Conservation (phyloP, 1,284 basidiomycete genomes). For the Laetiporus sulphureus region DNA sequence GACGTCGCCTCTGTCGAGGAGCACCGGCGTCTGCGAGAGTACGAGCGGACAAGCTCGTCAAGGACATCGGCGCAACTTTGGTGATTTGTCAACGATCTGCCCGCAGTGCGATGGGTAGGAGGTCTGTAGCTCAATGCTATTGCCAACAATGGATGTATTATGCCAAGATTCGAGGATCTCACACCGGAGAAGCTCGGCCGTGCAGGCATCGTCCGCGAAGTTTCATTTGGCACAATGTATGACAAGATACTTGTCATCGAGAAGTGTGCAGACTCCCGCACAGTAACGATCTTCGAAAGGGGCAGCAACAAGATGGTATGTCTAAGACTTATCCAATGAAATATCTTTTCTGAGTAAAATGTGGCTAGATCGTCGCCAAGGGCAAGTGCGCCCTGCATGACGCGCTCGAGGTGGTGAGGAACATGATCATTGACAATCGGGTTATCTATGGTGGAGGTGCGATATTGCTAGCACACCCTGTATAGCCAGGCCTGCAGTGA, state of each 20-base stretch:
- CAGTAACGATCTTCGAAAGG: slow-evolving; percentile 95
- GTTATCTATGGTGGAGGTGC: slow-evolving; percentile 98
- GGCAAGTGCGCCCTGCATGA: slow-evolving; percentile 97
- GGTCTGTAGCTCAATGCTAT: slow-evolving; percentile 98
- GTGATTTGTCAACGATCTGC: slow-evolving; percentile 98
- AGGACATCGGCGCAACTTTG: slow-evolving; percentile 96
- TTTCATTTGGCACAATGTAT: slow-evolving; percentile 94
- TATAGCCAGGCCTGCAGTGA: too few relatives aligned
- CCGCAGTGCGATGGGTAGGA: slow-evolving; percentile 98
- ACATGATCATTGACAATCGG: slow-evolving; percentile 91
- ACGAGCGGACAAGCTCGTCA: slow-evolving; percentile 94
- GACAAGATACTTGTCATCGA: slow-evolving; percentile 99
- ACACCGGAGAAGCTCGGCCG: slow-evolving; percentile 89
- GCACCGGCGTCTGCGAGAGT: slow-evolving; percentile 91
- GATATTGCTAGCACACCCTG: slow-evolving; percentile 95
- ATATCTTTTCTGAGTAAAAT: background rate
- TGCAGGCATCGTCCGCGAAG: slow-evolving; percentile 89
- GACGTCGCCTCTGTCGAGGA: slow-evolving; percentile 98
- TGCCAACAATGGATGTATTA: slow-evolving; percentile 96
- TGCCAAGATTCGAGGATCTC: slow-evolving; percentile 96
- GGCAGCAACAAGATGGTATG: slow-evolving; percentile 98
- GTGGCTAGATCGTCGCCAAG: slow-evolving; percentile 90
- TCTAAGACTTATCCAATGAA: background rate
- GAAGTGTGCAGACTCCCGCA: slow-evolving; percentile 94
- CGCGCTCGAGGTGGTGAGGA: slow-evolving; percentile 95